These are phyloP conservation scores for Trypanosoma scelopori DNA, from an alignment of 208 protist species.

Conservation along the genomic window DNA sequence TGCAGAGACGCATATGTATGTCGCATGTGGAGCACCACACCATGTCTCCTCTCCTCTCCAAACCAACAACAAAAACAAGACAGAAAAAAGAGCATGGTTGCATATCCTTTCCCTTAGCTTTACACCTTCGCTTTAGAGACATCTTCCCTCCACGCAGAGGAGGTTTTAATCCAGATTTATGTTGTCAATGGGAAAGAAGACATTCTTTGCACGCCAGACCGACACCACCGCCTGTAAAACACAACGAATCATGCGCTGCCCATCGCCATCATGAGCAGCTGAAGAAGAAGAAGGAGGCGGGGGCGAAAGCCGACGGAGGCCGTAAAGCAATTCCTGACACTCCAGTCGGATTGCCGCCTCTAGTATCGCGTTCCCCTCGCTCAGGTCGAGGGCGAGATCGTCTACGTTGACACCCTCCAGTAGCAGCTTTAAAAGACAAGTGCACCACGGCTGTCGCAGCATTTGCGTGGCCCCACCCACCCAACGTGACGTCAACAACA, in stretches of 20 bases:
- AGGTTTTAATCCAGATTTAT: not conserved
- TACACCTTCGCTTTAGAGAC: too few species aligned
- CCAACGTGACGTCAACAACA: conserved; percentile 13
- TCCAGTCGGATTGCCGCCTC: conserved; percentile 1
- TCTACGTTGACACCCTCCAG: conserved; percentile 18
- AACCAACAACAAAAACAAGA: conserved; percentile 1
- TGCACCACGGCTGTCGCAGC: conserved; percentile 7
- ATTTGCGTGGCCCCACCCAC: not conserved
- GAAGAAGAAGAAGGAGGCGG: too few species aligned
- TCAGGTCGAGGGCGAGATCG: conserved; percentile 17
- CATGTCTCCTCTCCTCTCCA: too few species aligned
- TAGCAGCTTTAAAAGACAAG: conserved; percentile 21
- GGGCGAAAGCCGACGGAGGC: not conserved
- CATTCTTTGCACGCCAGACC: conserved; percentile 65
- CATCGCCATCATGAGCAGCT: not conserved
- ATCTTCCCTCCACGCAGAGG: too few species aligned
- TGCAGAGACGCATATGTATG: not conserved
- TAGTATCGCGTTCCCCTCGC: conserved; percentile 32
- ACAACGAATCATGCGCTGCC: conserved; percentile 25
- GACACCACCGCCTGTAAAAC: conserved; percentile 38
- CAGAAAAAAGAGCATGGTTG: conserved; percentile 14
- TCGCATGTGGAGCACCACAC: too few species aligned
- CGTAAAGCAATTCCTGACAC: conserved; percentile 18
- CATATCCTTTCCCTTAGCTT: too few species aligned
- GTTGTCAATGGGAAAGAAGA: conserved; percentile 22